Percentiles rank a stretch among this genome's conserved stretches.
phyloP scores from a whole-genome alignment of 805 yeast species.

The Lachancea kluyveri region DNA sequence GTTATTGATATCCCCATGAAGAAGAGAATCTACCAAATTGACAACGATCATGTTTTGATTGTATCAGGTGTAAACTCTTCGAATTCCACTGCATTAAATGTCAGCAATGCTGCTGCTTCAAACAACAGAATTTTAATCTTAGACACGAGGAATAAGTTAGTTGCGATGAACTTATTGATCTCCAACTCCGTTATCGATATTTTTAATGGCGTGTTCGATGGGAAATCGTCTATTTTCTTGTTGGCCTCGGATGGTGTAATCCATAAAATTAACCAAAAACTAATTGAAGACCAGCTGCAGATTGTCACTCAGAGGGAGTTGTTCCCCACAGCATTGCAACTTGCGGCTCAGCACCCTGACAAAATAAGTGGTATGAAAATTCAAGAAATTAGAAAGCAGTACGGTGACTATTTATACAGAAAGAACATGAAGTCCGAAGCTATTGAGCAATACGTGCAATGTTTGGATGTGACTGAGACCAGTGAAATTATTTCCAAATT shows the following conservation, averaged over 20 bases:
- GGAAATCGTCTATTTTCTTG: conserved; percentile 51
- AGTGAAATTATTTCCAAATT: conserved; percentile 76
- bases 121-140: conserved; percentile 57
- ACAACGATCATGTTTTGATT: conserved; percentile 51
- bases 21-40: conserved; percentile 38
- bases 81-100: conserved; percentile 28
- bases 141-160: conserved; percentile 62
- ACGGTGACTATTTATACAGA: conserved; percentile 67
- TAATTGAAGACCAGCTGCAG: conserved; percentile 60
- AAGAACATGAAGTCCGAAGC: conserved; percentile 65
- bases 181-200: conserved; percentile 57
- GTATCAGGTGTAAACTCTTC: conserved; percentile 42
- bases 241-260: conserved; percentile 73
- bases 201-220: conserved; percentile 33
- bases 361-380: conserved; percentile 4
- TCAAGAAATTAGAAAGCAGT: conserved; percentile 43
- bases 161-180: conserved; percentile 65
- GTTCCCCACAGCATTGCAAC: conserved; percentile 62
- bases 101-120: conserved; percentile 28
- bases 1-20: conserved; percentile 53
- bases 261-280: conserved; percentile 60
- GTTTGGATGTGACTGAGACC: conserved; percentile 49
- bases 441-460: conserved; percentile 62
- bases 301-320: conserved; percentile 63
- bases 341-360: conserved; percentile 43